These are phyloP conservation scores for Penicillium antarcticum DNA, from an alignment of 495 filamentous ascomycete genomes.

Conservation along the genomic window DNA sequence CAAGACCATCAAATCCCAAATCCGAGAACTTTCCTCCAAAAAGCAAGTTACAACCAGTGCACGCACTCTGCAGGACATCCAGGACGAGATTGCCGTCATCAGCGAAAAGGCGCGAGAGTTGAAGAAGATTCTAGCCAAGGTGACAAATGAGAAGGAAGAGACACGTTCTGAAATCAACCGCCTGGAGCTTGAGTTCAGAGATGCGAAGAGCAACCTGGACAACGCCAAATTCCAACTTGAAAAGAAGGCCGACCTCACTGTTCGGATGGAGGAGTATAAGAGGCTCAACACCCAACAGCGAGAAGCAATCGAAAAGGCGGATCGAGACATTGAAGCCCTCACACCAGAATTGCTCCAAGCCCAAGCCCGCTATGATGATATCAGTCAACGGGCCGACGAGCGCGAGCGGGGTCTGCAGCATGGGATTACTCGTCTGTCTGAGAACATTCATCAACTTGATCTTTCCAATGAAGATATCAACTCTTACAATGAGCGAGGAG, in stretches of 20 bases:
- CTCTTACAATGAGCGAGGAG: slow-evolving; percentile 73
- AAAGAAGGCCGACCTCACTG: slow-evolving; percentile 64
- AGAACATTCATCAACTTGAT: slow-evolving; percentile 73
- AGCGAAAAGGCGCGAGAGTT: slow-evolving; percentile 63
- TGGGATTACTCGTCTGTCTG: slow-evolving; percentile 64
- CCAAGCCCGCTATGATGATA: slow-evolving; percentile 70
- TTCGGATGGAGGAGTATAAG: slow-evolving; percentile 69
- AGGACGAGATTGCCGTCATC: slow-evolving; percentile 64
- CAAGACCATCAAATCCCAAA: slow-evolving; percentile 61
- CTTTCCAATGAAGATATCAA: slow-evolving; percentile 73
- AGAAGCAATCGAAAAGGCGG: slow-evolving; percentile 59
- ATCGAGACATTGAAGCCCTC: slow-evolving; percentile 66
- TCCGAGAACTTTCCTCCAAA: slow-evolving; percentile 66
- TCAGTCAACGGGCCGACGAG: slow-evolving; percentile 62
- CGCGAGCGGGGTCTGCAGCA: slow-evolving; percentile 73
- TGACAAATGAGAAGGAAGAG: slow-evolving; percentile 68
- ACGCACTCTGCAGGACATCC: slow-evolving; percentile 78
- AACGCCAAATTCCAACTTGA: slow-evolving; percentile 71
- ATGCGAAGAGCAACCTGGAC: slow-evolving; percentile 65
- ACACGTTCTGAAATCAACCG: slow-evolving; percentile 60
- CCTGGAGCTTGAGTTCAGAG: slow-evolving; percentile 69
- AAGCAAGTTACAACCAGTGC: slow-evolving; percentile 61
- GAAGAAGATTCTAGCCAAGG: slow-evolving; percentile 58
- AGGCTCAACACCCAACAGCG: slow-evolving; percentile 64
- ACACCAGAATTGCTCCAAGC: slow-evolving; percentile 72